Base-by-base conservation (phyloP, 176 grass and related monocot species). In the Juncus effusus region DNA sequence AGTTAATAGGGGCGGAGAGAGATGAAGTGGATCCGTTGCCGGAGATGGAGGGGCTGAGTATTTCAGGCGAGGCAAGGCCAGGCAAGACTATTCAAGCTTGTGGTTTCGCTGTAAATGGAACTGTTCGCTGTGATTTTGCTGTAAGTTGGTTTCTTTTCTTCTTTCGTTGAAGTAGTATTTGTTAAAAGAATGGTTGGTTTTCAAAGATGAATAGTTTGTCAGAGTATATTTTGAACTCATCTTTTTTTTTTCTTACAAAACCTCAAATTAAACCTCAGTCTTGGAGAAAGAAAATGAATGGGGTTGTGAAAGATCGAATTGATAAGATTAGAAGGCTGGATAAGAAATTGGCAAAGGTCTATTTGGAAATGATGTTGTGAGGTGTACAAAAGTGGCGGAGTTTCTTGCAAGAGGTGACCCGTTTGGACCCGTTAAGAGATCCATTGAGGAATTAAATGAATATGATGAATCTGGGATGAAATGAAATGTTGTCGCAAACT, bases 41-140 rank as follows among this genome's bases (percentile, higher is more conserved):
- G 10, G 37, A 16, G 38, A 38, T 68, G 38, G 74, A 77, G 52
- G 63, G 63, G 13, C 51, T 77, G 14, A 3, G 36, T 36, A 77
- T 77, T 62, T 35, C 13, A 0, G 74, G 74, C 13, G 74, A 56
- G 36, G 51, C 74, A 3, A 13, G 52, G 11, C 62, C 38, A 16
- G 74, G 74, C 6, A 10, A 59, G 36, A 53, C 36, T 15, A 38
- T 77, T 62, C 10, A 40, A 3, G 74, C n/a, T 1, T 0, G 3
- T 5, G 62, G 62, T 3, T 77, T 36, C 9, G 2, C 13, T 38
- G 3, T 67, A 3, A 65, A 77, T 14, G 74, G 74, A 42, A 57
- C 74, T 1, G 47, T 77, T 55, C 37, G 53, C 37, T 77, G 74
- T 67, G 74, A 68, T 41, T 77, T 66, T 49, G 63, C 74, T 15